Evolutionary conservation across 2,329 filamentous ascomycete species (phyloP), one percentile per base, ranked within the genome.

Genomic region (Fusarium beomiforme): DNA sequence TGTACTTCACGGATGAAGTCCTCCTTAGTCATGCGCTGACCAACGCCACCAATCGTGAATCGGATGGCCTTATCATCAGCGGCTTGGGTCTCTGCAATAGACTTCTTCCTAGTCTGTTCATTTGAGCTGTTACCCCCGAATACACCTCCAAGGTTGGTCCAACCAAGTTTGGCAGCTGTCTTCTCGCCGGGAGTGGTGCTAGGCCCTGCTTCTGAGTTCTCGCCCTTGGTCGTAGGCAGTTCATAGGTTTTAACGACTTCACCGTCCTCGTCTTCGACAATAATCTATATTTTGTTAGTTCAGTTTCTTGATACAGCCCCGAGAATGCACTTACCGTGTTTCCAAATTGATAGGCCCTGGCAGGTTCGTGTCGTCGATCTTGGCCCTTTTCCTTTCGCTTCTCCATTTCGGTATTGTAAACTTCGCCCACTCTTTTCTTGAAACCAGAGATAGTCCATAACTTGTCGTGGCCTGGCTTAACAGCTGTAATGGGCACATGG

Each of bases 221-320:
- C 73, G 2, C 54, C 65, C 69, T 86, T 88, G 29, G 88, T 81
- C 0, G 86, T 82, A 2, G 92, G 91, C 31, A 95, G 87, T 70
- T 95, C 91, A 77, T 94, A 95, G 61, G 93, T 90, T 83, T 95
- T 95, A 78, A 97, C 88, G 34, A 97, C 93, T 78, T 97, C 93
- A 44, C 93, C 93, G 74, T 95, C 91, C 79, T 93, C 92, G 69
- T 97, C 93, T 81, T 97, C 93, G 19, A 97, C 92, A 78, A 97
- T 95, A 71, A 97, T 93, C 83, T 93, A 21, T 56, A 16, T 3
- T 14, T n/a, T 17, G 75, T 84, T 76, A 83, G 78, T 41, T n/a
- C 29, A 14, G 12, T 33, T 11, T 4, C 17, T 43, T 8, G 37
- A 21, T 23, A 19, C 4, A 41, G 29, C 37, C 12, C 8, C 9